Evolutionary conservation across 2,329 filamentous ascomycete species (phyloP).

Genomic region (Alternaria postmessia): DNA sequence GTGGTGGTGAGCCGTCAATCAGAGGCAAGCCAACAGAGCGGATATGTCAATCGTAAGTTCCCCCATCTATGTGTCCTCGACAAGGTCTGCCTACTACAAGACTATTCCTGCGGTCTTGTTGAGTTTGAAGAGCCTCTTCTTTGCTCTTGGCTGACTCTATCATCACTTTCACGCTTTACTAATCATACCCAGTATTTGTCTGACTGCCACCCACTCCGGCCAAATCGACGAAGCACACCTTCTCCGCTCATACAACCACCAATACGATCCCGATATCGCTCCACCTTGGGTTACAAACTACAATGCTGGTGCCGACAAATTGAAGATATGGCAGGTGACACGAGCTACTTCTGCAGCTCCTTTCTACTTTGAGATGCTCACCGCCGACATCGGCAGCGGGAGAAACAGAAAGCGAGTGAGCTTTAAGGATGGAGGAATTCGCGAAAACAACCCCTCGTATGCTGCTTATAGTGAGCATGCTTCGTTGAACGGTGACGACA

Average conservation of each 20-base stretch:
- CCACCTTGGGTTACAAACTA: constrained; percentile 58
- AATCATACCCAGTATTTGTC: constrained; percentile 49
- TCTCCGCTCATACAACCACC: constrained; percentile 58
- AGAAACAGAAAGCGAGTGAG: constrained; percentile 44
- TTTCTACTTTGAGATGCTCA: constrained; percentile 61
- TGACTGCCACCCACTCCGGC: constrained; percentile 59
- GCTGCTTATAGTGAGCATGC: constrained; percentile 59
- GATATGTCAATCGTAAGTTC: constrained; percentile 50
- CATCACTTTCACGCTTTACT: not conserved
- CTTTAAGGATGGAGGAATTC: constrained; percentile 61
- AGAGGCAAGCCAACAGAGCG: constrained; percentile 34
- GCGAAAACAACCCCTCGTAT: constrained; percentile 60
- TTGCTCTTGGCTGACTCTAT: not conserved
- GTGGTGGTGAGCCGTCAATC: constrained; percentile 10
- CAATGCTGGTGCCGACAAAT: constrained; percentile 57
- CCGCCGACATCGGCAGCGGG: constrained; percentile 50
- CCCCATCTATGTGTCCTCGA: not conserved
- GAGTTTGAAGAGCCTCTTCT: too few relatives aligned
- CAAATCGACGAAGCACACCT: constrained; percentile 59
- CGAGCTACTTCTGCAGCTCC: constrained; percentile 62
- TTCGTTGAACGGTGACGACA: constrained; percentile 54
- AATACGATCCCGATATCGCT: constrained; percentile 51
- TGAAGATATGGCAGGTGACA: constrained; percentile 62
- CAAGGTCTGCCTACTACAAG: not conserved
- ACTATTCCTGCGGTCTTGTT: not conserved